These are phyloP conservation scores for Solanum infundibuliforme DNA, from an alignment of 257 asterid genomes.

Conservation along the genomic window DNA sequence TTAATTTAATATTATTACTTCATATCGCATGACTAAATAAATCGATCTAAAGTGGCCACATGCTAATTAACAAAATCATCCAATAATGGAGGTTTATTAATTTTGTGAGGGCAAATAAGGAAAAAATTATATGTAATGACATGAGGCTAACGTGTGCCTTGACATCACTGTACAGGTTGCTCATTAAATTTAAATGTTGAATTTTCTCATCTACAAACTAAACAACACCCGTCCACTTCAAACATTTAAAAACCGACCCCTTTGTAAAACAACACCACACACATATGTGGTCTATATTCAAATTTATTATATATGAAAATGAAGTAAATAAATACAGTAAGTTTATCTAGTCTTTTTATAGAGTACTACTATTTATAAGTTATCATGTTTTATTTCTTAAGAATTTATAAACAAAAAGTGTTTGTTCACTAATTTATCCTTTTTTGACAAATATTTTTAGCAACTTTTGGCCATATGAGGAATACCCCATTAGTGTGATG, in stretches of 20 bases:
- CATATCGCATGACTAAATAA: too few relatives aligned
- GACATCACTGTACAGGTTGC: slow-evolving; percentile 10
- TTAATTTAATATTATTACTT: too few relatives aligned
- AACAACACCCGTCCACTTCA: neutral
- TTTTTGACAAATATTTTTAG: neutral
- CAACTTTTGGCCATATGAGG: neutral
- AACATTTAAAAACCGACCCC: neutral
- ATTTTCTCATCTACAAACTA: neutral
- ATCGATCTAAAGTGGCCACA: neutral
- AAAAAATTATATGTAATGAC: neutral
- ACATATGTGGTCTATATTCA: neutral
- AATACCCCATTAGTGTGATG: neutral
- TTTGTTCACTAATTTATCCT: neutral
- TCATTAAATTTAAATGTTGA: neutral
- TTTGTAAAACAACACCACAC: neutral
- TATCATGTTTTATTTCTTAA: neutral
- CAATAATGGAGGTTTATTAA: neutral
- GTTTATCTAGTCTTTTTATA: neutral
- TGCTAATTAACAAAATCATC: neutral
- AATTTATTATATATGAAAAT: neutral
- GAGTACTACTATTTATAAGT: neutral
- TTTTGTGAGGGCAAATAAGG: neutral
- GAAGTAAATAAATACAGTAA: neutral
- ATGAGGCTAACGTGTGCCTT: slow-evolving; percentile 8
- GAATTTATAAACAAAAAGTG: neutral